Conservation (phyloP, 768 basidiomycete species). For the Suillus lakei region DNA sequence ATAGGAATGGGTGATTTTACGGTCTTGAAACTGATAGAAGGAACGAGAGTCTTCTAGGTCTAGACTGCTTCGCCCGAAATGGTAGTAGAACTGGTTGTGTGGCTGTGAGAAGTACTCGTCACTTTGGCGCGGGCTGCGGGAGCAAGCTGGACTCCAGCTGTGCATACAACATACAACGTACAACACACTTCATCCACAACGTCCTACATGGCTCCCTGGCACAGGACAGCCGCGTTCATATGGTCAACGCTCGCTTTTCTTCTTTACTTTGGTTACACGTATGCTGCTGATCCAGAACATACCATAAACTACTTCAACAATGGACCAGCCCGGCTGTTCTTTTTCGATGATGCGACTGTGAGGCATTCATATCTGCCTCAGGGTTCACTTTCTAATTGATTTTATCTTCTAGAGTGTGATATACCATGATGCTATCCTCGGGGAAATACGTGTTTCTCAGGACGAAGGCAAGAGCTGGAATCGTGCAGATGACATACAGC, state of each 20-base stretch:
- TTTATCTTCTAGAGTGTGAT: constrained; percentile 57
- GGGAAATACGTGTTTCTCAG: constrained; percentile 75
- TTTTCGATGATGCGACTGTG: constrained; percentile 93
- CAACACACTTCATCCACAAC: constrained; percentile 11
- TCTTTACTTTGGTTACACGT: constrained; percentile 22
- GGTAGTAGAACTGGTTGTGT: background rate
- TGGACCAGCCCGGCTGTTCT: constrained; percentile 78
- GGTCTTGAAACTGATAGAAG: background rate
- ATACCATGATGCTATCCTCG: constrained; percentile 75
- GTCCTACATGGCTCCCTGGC: constrained; percentile 34
- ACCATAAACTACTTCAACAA: constrained; percentile 63
- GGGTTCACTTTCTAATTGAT: background rate
- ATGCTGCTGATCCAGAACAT: constrained; percentile 53
- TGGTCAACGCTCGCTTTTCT: constrained; percentile 31
- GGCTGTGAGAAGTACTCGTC: background rate
- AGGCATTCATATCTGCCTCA: constrained; percentile 33
- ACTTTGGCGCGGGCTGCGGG: background rate
- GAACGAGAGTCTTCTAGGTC: background rate
- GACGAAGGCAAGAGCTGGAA: constrained; percentile 86
- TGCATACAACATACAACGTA: background rate
- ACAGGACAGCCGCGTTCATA: constrained; percentile 30
- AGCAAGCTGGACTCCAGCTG: background rate
- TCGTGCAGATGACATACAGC: constrained; percentile 51
- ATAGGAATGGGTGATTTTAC: background rate
- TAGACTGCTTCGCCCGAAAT: background rate